Evolutionary conservation across 306 rosid genomes (phyloP).

Genomic region (Castanopsis chinensis): DNA sequence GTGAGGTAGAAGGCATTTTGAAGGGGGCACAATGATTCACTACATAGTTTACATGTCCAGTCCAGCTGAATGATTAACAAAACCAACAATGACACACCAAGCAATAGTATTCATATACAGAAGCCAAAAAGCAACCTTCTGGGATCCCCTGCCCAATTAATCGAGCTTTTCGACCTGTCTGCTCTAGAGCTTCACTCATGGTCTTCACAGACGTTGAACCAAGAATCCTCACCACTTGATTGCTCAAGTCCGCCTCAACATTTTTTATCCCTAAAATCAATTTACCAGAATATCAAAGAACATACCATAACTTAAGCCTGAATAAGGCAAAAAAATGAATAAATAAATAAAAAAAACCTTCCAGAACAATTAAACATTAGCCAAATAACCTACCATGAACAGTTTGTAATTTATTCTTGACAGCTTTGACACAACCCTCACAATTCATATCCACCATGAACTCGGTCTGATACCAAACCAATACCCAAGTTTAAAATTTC

Average conservation of each 20-base stretch:
- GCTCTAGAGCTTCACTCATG: constrained; percentile 89
- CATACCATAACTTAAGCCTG: not conserved
- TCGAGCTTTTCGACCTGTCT: constrained; percentile 78
- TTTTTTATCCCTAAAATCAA: constrained; percentile 64
- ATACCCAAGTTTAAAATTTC: constrained; percentile 2
- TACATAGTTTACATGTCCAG: not conserved
- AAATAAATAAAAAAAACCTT: not conserved
- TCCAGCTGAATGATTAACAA: not conserved
- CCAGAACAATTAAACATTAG: not conserved
- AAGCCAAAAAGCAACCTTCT: constrained; percentile 52
- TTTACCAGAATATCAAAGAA: not conserved
- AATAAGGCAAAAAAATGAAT: not conserved
- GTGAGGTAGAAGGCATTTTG: not conserved
- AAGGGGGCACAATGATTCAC: not conserved
- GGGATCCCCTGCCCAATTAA: constrained; percentile 93
- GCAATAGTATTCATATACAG: not conserved
- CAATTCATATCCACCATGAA: constrained; percentile 97
- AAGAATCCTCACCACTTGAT: constrained; percentile 83
- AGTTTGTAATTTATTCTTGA: constrained; percentile 67
- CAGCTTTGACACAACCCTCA: constrained; percentile 83
- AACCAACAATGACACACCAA: not conserved
- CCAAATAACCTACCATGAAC: constrained; percentile 52
- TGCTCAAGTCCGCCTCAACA: constrained; percentile 75
- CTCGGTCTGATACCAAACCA: constrained; percentile 63
- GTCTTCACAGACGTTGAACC: constrained; percentile 79